These are phyloP conservation scores for Cyclotella atomus DNA, from an alignment of 108 stramenopile genomes.

Conservation along the genomic window DNA sequence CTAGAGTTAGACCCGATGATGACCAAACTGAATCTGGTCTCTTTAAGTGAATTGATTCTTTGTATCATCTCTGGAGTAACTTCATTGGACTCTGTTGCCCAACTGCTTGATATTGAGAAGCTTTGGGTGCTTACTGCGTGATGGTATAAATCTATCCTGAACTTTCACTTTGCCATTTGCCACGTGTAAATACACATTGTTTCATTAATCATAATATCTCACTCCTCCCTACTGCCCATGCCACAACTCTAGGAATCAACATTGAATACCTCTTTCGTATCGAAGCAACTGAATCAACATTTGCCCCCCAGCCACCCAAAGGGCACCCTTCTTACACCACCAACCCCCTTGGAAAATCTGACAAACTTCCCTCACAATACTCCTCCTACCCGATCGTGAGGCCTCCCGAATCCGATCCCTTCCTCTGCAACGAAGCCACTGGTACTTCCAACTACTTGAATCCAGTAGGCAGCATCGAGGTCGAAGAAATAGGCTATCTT, in stretches of 20 bases:
- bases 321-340: slow-evolving; percentile 13
- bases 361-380: not conserved
- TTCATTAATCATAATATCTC: too few species aligned
- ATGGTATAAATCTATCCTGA: too few species aligned
- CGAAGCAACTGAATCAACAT: slow-evolving; percentile 23
- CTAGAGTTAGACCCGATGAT: not conserved
- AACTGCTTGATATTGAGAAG: not conserved
- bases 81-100: too few species aligned
- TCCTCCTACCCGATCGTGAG: slow-evolving; percentile 26
- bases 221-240: not conserved
- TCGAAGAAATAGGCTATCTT: slow-evolving; percentile 13
- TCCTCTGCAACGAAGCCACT: slow-evolving; percentile 56
- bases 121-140: not conserved
- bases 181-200: too few species aligned
- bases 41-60: too few species aligned
- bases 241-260: not conserved
- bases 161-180: too few species aligned
- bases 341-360: too few species aligned
- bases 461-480: not conserved
- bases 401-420: slow-evolving; percentile 44
- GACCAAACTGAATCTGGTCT: too few species aligned
- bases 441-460: slow-evolving; percentile 8
- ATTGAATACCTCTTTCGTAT: slow-evolving; percentile 32
- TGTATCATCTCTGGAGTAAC: too few species aligned
- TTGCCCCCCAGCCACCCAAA: slow-evolving; percentile 19